These are phyloP conservation scores for Hanseniaspora osmophila DNA, from an alignment of 805 yeast species.

Conservation along the genomic window DNA sequence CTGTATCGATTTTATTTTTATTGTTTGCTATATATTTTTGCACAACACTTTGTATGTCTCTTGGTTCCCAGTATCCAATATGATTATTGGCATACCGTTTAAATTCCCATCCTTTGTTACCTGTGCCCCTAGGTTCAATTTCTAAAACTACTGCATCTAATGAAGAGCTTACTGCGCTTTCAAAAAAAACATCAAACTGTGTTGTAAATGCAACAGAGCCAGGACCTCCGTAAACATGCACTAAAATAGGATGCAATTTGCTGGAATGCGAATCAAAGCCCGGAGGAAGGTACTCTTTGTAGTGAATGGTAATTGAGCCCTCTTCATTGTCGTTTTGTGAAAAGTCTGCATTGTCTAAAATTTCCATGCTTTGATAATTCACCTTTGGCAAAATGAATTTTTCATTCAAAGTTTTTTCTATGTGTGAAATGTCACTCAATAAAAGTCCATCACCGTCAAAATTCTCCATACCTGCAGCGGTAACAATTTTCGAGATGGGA, in stretches of 20 bases:
- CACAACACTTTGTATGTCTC: conserved; percentile 44
- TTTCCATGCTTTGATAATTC: conserved; percentile 24
- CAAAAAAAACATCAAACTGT: conserved; percentile 36
- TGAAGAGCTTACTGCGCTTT: conserved; percentile 42
- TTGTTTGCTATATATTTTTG: conserved; percentile 33
- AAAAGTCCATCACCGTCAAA: conserved; percentile 5
- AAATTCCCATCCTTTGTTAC: conserved; percentile 60
- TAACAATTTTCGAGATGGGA: conserved; percentile 3
- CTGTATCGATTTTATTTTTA: conserved; percentile 31
- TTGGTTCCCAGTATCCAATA: conserved; percentile 66
- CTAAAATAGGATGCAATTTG: conserved; percentile 47
- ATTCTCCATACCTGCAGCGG: background rate
- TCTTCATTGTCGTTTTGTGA: conserved; percentile 6
- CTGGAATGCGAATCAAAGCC: conserved; percentile 28
- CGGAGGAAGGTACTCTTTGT: conserved; percentile 50
- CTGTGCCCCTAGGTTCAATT: conserved; percentile 74
- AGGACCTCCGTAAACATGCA: conserved; percentile 69
- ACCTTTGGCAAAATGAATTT: conserved; percentile 34
- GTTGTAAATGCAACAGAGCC: conserved; percentile 50
- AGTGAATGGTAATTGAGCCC: conserved; percentile 31
- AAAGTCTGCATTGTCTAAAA: background rate
- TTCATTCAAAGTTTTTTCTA: conserved; percentile 11
- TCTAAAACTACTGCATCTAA: conserved; percentile 47
- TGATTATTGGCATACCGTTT: conserved; percentile 40
- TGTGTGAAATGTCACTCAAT: conserved; percentile 9